Evolutionary conservation across 2,329 filamentous ascomycete species (phyloP), one percentile per base, ranked within the genome.

Genomic region (Dissoconium aciculare): DNA sequence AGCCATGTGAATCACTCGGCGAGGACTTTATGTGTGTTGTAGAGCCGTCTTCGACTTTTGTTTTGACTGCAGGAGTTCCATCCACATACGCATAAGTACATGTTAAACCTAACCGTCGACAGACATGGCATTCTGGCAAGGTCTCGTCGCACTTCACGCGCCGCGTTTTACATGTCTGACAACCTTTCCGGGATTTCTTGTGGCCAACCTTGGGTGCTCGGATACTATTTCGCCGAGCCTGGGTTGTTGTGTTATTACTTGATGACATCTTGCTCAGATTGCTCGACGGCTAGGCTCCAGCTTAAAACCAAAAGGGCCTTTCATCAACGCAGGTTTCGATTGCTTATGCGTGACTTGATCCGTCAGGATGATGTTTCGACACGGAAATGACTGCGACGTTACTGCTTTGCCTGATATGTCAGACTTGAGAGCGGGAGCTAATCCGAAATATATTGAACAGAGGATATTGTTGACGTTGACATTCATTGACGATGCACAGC

Each of bases 61-160:
- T n/a, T 23, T 23, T 23, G 8, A n/a, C 8, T 13, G 11, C 6
- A 23, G 30, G 32, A 21, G 45, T 5, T 56, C 8, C 8, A 8
- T 23, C 19, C 8, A 8, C n/a, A n/a, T 23, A 23, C n/a, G 19
- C 51, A 38, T 66, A 69, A 28, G 56, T 57, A 46, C 66, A 70
- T 5, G 55, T 49, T 4, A 67, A 59, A 10, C 63, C 58, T 27
- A 62, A 67, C 2, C 52, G 41, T 8, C 49, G 28, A 41, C 68
- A 72, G 31, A 60, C 63, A 13, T 52, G 51, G 41, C 67, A 72
- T 2, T 46, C 40, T 1, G 67, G 68, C 17, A 54, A 62, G 2
- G 44, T 42, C 43, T 71, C 67, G 40, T 71, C 68, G 38, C 68
- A 72, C 63, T 70, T 70, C 30, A 69, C 58, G 25, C 62, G 56